phyloP scores from a whole-genome alignment of 345 rosid genomes.

The Citrus trifoliata region DNA sequence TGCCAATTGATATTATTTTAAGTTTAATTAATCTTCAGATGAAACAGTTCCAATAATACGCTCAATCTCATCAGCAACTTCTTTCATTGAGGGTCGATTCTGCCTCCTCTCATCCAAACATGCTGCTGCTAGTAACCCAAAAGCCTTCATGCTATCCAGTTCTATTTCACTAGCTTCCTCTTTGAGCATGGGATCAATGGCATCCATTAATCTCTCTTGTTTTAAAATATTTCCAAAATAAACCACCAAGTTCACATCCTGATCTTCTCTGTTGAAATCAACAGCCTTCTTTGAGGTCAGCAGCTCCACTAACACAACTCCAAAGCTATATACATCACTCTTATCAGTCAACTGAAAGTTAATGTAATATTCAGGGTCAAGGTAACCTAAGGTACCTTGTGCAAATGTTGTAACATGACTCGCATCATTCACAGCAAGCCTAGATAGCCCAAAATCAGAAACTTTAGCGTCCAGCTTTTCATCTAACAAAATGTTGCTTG shows the following conservation, averaged over 20 bases:
- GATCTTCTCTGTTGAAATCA: conserved; percentile 33
- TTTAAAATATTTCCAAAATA: conserved; percentile 32
- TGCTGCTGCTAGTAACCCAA: conserved; percentile 36
- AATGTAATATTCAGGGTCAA: conserved; percentile 46
- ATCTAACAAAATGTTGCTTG: conserved; percentile 50
- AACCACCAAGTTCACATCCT: conserved; percentile 42
- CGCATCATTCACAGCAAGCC: conserved; percentile 39
- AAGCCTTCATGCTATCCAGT: conserved; percentile 49
- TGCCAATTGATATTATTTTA: too few species aligned
- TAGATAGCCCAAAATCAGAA: conserved; percentile 53
- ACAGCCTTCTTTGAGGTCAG: conserved; percentile 44
- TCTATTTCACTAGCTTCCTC: conserved; percentile 26
- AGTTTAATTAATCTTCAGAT: too few species aligned
- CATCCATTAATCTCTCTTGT: conserved; percentile 37
- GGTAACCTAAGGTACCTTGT: conserved; percentile 49
- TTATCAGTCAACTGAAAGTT: conserved; percentile 46
- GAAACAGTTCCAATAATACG: conserved; percentile 27
- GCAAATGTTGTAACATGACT: conserved; percentile 46
- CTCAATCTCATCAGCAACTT: conserved; percentile 50
- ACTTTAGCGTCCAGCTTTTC: conserved; percentile 40
- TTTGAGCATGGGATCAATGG: conserved; percentile 32
- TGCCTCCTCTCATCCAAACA: conserved; percentile 60
- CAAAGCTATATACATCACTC: conserved; percentile 54
- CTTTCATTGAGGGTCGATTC: conserved; percentile 61
- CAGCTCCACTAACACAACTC: conserved; percentile 49